Evolutionary conservation across 1,284 basidiomycete genomes (phyloP).

Genomic region (Cryptococcus neoformans): DNA sequence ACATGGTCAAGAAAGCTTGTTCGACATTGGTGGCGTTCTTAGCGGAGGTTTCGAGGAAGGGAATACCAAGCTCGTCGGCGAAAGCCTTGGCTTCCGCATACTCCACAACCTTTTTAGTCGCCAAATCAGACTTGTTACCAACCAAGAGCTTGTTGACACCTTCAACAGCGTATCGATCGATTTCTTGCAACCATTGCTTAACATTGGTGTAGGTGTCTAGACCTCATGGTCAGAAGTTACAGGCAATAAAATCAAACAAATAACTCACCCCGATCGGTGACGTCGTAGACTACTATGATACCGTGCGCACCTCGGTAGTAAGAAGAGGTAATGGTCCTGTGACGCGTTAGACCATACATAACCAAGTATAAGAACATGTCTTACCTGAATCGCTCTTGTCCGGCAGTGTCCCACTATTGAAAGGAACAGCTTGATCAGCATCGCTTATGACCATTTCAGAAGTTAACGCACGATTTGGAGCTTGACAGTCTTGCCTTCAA

Average conservation of each 20-base stretch:
- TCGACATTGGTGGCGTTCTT: conserved; percentile 99
- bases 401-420: conserved; percentile 90
- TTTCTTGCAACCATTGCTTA: conserved; percentile 99
- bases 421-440: conserved; percentile 21
- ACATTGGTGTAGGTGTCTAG: conserved; percentile 96
- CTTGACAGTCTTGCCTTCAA: conserved; percentile 99
- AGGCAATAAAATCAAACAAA: neutral
- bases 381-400: conserved; percentile 82
- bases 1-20: conserved; percentile 99
- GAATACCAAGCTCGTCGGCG: conserved; percentile 89
- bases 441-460: conserved; percentile 13
- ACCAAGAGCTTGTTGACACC: conserved; percentile 98
- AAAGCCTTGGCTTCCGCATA: conserved; percentile 98
- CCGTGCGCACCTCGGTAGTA: conserved; percentile 97
- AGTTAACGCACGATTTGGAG: conserved; percentile 86
- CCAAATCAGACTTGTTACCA: conserved; percentile 97
- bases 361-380: conserved; percentile 26
- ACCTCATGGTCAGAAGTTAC: neutral
- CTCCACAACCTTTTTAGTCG: conserved; percentile 98
- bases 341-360: neutral
- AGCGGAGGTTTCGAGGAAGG: conserved; percentile 98
- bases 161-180: conserved; percentile 98
- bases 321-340: conserved; percentile 86
- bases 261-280: conserved; percentile 88
- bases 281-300: conserved; percentile 99